Conservation (phyloP, 208 protist genomes). For the Trypanosoma platydactyli region DNA sequence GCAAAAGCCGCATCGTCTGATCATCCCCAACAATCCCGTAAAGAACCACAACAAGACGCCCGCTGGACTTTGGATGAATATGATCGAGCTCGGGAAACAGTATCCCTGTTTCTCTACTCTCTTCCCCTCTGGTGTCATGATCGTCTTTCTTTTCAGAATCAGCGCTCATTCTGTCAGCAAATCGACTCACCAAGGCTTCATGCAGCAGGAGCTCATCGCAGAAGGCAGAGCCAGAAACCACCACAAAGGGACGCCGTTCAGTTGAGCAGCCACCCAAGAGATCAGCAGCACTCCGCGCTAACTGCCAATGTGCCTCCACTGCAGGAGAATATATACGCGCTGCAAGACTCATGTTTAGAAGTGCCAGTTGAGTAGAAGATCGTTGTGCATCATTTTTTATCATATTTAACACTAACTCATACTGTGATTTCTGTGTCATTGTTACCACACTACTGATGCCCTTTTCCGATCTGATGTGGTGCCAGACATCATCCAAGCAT, state of each 20-base stretch:
- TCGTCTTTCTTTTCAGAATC: background rate
- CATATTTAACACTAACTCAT: constrained; percentile 25
- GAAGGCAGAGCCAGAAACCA: constrained; percentile 15
- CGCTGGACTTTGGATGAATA: constrained; percentile 26
- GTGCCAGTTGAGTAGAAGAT: constrained; percentile 13
- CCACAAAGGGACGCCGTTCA: constrained; percentile 25
- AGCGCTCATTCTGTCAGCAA: background rate
- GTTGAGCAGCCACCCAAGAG: constrained; percentile 17
- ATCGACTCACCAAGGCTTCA: background rate
- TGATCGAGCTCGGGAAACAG: constrained; percentile 42
- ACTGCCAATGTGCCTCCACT: constrained; percentile 62
- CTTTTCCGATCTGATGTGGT: background rate
- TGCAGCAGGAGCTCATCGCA: constrained; percentile 18
- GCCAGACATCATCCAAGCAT: constrained; percentile 49
- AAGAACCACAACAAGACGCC: constrained; percentile 35
- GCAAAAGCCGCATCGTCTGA: constrained; percentile 35
- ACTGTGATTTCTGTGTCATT: constrained; percentile 45
- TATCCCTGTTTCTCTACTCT: background rate
- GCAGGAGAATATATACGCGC: constrained; percentile 55
- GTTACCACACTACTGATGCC: constrained; percentile 17
- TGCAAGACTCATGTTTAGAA: constrained; percentile 51
- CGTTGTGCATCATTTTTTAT: constrained; percentile 3
- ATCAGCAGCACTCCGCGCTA: constrained; percentile 29
- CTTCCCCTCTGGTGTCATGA: background rate
- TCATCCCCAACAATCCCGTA: constrained; percentile 63